Conservation (phyloP, 192 early-diverging fungal species). For the Rhizophagus sp. region DNA sequence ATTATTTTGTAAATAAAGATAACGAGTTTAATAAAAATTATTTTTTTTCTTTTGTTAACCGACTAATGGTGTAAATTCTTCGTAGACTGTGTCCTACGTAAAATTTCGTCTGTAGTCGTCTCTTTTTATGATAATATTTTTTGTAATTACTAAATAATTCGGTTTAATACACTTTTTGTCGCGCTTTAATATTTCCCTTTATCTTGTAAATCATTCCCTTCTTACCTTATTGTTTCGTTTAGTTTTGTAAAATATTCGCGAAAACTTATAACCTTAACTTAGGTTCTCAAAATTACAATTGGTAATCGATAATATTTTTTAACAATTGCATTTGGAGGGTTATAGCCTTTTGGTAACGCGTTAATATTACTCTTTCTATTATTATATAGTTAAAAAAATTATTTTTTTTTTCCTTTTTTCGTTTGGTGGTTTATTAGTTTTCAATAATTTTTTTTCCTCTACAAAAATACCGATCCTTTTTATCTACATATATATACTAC, state of each 20-base stretch:
- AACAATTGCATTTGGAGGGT: too few relatives aligned
- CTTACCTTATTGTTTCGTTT: background rate
- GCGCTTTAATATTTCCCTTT: background rate
- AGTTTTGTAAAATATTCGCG: too few relatives aligned
- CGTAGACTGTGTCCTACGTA: conserved; percentile 9
- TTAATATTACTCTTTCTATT: background rate
- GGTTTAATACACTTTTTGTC: background rate
- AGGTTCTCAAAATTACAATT: too few relatives aligned
- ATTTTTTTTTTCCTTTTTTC: background rate
- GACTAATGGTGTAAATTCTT: background rate
- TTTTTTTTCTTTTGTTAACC: background rate
- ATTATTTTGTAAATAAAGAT: background rate
- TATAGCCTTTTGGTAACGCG: background rate
- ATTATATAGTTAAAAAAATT: background rate
- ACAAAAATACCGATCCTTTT: background rate
- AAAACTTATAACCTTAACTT: too few relatives aligned
- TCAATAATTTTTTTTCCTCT: conserved; percentile 6
- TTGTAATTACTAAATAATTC: background rate
- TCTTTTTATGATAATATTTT: background rate
- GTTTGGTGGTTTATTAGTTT: background rate
- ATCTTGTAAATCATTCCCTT: background rate
- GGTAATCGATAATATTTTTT: background rate
- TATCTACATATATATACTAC: background rate
- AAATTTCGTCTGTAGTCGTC: conserved; percentile 5
- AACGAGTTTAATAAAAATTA: conserved; percentile 4